Conservation (phyloP, 2,329 filamentous ascomycete genomes). For the Fusarium guadeloupense region DNA sequence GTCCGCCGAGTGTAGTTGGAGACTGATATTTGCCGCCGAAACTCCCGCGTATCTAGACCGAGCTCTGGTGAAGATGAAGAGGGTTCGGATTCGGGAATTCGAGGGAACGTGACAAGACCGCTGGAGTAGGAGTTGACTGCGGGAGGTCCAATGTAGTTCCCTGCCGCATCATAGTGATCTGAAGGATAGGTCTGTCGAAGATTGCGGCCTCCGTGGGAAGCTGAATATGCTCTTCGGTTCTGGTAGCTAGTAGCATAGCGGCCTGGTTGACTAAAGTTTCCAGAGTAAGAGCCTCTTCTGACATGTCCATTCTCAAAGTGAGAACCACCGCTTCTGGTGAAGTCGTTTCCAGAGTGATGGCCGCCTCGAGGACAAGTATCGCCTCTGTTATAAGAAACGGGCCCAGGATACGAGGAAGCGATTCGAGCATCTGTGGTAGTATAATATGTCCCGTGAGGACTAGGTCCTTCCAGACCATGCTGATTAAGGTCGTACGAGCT, state of each 20-base stretch:
- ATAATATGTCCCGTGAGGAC: constrained; percentile 19
- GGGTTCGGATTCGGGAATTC: constrained; percentile 10
- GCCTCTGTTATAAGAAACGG: not conserved
- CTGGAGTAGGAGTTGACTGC: not conserved
- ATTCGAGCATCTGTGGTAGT: constrained; percentile 1
- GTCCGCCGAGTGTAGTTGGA: constrained; percentile 1
- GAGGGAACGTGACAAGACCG: constrained; percentile 28
- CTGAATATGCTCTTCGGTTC: constrained; percentile 17
- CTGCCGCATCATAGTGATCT: constrained; percentile 26
- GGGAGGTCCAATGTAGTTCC: constrained; percentile 26
- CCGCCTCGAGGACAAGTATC: not conserved
- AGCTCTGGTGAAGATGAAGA: constrained; percentile 7
- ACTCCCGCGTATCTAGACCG: not conserved
- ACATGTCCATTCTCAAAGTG: not conserved
- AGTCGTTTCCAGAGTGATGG: not conserved
- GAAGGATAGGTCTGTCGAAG: constrained; percentile 21
- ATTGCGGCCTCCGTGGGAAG: constrained; percentile 8
- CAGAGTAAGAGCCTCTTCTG: constrained; percentile 14
- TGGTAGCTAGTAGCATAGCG: constrained; percentile 16
- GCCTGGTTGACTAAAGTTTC: constrained; percentile 21
- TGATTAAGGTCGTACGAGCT: not conserved
- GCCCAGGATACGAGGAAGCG: constrained; percentile 1
- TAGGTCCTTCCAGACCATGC: constrained; percentile 7
- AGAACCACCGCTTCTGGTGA: constrained; percentile 1
- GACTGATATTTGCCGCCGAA: not conserved